Base-by-base conservation (phyloP, 495 filamentous ascomycete species). In the Saxispiralis lemnorum region DNA sequence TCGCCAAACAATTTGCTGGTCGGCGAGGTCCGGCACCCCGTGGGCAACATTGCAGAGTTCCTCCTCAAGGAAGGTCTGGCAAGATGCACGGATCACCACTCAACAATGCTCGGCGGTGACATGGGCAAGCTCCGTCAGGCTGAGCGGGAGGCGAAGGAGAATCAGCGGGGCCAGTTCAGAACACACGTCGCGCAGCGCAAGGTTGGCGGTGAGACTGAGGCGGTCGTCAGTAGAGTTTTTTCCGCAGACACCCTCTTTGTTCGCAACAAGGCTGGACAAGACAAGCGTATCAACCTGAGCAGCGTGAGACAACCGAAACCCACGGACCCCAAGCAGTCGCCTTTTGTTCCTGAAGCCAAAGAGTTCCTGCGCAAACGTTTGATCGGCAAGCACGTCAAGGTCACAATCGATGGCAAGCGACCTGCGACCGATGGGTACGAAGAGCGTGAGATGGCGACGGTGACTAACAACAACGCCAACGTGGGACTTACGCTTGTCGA, bases 281-380 rank as follows among this genome's bases (percentile, higher is more conserved):
- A 99, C 61, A 88, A 83, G 68, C 78, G 84, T 51, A 79, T 94
- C 57, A 92, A 78, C 56, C 64, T 99, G 41, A 93, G 85, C 64
- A 95, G 87, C 56, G 73, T 94, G 44, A 74, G 92, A 34, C 88
- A 89, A 35, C 92, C 92, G 13, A 86, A 94, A 53, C 76, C 76
- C 1, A 72, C 78, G 7, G 79, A 83, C 55, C 75, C 78, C 9
- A 79, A 79, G 51, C 79, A 96, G 60, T 70, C 81, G 13, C 87
- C 86, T 1, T 96, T 83, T 61, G 71, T 74, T 44, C 79, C 88
- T 10, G 88, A 95, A 51, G 88, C 92, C 13, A 96, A 96, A 66
- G 92, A 99, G 59, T 96, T 81, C 56, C 62, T 96, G 48, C 75
- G 92, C 31, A 95, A 94, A 69, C 82, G 76, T 56, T 61, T 95